Conservation (phyloP, 2,329 filamentous ascomycete species). For the Aphanoascus verrucosus region DNA sequence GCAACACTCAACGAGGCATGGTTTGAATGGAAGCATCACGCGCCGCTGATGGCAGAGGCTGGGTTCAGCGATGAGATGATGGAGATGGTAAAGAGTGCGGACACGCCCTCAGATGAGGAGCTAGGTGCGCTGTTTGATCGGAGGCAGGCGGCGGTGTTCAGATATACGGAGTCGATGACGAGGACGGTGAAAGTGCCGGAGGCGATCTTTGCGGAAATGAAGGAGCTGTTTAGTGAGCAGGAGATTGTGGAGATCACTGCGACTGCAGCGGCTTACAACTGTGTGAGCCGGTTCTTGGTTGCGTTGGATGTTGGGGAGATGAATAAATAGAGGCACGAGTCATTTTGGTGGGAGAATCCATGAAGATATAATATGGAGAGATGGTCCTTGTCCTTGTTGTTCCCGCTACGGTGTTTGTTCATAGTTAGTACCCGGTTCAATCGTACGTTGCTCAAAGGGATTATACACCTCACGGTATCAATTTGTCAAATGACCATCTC, state of each 20-base stretch:
- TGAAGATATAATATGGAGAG: no score
- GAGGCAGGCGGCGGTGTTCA: conserved; percentile 57
- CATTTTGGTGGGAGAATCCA: no score
- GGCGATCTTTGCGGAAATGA: conserved; percentile 54
- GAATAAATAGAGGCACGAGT: conserved; percentile 18
- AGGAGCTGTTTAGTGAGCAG: conserved; percentile 51
- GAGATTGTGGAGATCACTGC: conserved; percentile 74
- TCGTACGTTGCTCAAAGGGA: no score
- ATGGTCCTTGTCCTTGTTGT: no score
- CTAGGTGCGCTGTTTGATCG: conserved; percentile 39
- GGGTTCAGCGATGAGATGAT: conserved; percentile 45
- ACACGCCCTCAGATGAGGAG: conserved; percentile 21
- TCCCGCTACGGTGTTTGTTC: no score
- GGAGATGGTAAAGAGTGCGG: conserved; percentile 36
- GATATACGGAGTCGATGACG: conserved; percentile 78
- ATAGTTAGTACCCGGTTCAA: no score
- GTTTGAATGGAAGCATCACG: conserved; percentile 78
- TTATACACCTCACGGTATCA: no score
- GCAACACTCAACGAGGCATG: conserved; percentile 69
- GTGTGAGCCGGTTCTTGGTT: conserved; percentile 72
- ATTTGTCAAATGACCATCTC: no score
- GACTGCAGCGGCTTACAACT: conserved; percentile 72
- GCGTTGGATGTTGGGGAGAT: conserved; percentile 56
- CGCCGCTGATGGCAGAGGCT: conserved; percentile 54
- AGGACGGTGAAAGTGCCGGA: conserved; percentile 58